phyloP scores from a whole-genome alignment of 164 flowering plant genomes.

The Malania oleifera region DNA sequence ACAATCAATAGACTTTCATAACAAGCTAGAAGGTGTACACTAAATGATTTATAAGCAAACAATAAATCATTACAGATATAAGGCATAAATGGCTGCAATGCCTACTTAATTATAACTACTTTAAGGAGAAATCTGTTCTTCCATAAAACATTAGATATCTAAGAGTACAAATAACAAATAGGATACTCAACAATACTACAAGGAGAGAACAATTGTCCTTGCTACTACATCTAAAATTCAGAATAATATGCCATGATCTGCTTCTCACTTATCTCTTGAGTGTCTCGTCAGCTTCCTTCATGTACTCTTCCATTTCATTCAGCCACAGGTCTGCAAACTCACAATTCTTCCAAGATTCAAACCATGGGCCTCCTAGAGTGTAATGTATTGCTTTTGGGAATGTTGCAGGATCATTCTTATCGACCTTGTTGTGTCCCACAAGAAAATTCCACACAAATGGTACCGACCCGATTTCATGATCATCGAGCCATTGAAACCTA shows the following conservation, averaged over 20 bases:
- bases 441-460: constrained; percentile 95
- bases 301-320: constrained; percentile 66
- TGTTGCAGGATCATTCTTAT: constrained; percentile 48
- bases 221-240: not conserved
- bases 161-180: no score
- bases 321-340: constrained; percentile 88
- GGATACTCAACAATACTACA: no score
- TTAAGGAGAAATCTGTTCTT: no score
- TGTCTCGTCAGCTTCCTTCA: constrained; percentile 19
- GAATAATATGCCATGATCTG: not conserved
- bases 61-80: no score
- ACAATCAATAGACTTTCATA: no score
- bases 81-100: no score
- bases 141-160: no score
- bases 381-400: constrained; percentile 85
- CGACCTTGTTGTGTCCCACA: constrained; percentile 85
- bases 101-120: no score
- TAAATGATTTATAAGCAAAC: no score
- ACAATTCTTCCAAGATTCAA: constrained; percentile 82
- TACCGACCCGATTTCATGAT: constrained; percentile 74
- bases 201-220: not conserved
- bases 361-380: constrained; percentile 97
- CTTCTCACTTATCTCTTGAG: constrained; percentile 6
- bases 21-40: no score
- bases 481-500: constrained; percentile 89